Evolutionary conservation across 345 rosid species (phyloP).

Genomic region (Camelina laxa): DNA sequence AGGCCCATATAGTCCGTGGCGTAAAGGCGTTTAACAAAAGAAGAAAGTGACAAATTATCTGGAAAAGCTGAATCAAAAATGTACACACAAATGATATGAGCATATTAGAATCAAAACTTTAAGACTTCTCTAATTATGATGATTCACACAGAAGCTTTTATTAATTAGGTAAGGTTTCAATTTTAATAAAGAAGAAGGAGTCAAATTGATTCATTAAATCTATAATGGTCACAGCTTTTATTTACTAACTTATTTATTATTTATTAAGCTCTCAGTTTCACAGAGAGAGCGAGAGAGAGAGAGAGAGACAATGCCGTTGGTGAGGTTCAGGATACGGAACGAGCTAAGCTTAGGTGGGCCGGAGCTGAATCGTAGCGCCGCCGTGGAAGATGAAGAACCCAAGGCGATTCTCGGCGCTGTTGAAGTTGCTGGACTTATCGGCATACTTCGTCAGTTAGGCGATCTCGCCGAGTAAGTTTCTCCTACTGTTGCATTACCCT

Average conservation of each 20-base stretch:
- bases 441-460: constrained; percentile 97
- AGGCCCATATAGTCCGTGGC: constrained; percentile 8
- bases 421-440: constrained; percentile 89
- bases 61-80: constrained; percentile 41
- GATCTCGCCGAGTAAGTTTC: constrained; percentile 92
- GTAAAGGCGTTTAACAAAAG: constrained; percentile 2
- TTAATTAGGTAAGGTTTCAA: constrained; percentile 20
- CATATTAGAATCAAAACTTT: constrained; percentile 40
- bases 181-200: constrained; percentile 21
- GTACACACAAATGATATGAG: constrained; percentile 30
- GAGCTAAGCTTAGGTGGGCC: constrained; percentile 76
- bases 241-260: background rate
- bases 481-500: background rate
- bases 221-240: constrained; percentile 10
- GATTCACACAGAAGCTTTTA: constrained; percentile 36
- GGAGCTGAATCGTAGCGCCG: constrained; percentile 56
- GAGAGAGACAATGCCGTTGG: constrained; percentile 71
- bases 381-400: constrained; percentile 74
- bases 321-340: constrained; percentile 75
- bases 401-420: constrained; percentile 81
- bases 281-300: constrained; percentile 10
- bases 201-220: background rate
- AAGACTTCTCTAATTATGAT: constrained; percentile 19
- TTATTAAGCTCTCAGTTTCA: background rate
- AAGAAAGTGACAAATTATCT: constrained; percentile 9